phyloP scores from a whole-genome alignment of 352 stramenopile genomes.

The Phytophthora meadii region DNA sequence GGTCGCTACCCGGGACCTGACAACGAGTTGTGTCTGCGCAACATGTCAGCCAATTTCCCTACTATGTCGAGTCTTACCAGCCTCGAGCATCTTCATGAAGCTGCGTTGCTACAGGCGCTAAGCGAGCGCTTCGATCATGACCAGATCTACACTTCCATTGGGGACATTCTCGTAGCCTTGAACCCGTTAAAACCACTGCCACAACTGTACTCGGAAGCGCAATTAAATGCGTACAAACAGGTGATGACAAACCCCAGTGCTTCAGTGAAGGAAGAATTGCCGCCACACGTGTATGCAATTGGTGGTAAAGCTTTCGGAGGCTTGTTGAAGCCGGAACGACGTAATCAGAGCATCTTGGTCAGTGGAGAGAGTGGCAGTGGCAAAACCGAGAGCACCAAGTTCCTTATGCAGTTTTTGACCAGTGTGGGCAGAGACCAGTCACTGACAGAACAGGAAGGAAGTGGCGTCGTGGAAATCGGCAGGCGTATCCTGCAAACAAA shows the following conservation, averaged over 20 bases:
- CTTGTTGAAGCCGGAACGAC: constrained; percentile 58
- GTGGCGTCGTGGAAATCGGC: constrained; percentile 76
- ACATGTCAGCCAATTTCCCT: constrained; percentile 62
- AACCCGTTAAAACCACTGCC: constrained; percentile 85
- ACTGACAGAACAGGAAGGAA: constrained; percentile 15
- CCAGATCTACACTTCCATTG: constrained; percentile 90
- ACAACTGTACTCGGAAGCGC: constrained; percentile 57
- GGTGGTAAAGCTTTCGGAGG: constrained; percentile 86
- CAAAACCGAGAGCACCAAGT: constrained; percentile 97
- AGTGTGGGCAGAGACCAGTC: constrained; percentile 73
- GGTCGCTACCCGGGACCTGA: constrained; percentile 38
- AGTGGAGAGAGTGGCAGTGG: constrained; percentile 93
- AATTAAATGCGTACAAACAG: constrained; percentile 77
- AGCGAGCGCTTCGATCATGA: constrained; percentile 76
- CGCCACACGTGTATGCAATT: constrained; percentile 93
- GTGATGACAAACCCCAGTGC: constrained; percentile 36
- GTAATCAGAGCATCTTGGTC: constrained; percentile 94
- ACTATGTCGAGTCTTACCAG: constrained; percentile 72
- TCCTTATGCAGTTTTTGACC: constrained; percentile 96
- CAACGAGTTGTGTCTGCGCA: constrained; percentile 73
- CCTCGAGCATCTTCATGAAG: constrained; percentile 87
- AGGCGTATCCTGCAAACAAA: constrained; percentile 95
- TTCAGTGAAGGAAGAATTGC: constrained; percentile 22
- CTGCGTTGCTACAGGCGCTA: constrained; percentile 81
- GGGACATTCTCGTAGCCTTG: constrained; percentile 84